Percentiles rank a stretch among this genome's conserved stretches.
phyloP scores from a whole-genome alignment of 2,329 filamentous ascomycete genomes.

The Chrysoporthe cubensis region DNA sequence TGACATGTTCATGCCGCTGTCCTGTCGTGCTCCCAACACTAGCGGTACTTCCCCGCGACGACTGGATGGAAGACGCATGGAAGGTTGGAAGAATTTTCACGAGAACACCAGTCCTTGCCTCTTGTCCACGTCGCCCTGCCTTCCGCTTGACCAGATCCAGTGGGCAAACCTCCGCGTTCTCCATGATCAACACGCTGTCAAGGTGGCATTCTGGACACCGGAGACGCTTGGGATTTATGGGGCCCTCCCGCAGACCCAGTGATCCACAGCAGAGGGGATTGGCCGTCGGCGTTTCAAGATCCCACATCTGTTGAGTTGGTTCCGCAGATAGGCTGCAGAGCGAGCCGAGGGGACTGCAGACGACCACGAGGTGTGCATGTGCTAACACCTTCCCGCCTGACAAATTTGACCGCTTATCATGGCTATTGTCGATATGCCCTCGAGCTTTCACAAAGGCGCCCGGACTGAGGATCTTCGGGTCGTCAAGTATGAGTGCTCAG shows the following conservation, averaged over 20 bases:
- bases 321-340: constrained; percentile 13
- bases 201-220: not conserved
- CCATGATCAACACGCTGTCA: not conserved
- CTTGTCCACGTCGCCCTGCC: constrained; percentile 12
- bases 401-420: constrained; percentile 12
- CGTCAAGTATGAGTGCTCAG: not conserved
- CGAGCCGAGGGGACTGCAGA: not conserved
- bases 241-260: constrained; percentile 2
- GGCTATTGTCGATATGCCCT: constrained; percentile 7
- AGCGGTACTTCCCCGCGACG: not conserved
- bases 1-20: constrained; percentile 4
- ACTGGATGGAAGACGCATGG: constrained; percentile 4
- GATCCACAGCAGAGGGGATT: constrained; percentile 10
- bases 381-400: not conserved
- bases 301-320: constrained; percentile 16
- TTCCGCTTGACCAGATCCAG: constrained; percentile 5
- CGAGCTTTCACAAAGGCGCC: no score
- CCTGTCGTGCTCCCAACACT: not conserved
- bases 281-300: constrained; percentile 3
- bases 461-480: no score
- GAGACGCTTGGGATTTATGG: not conserved
- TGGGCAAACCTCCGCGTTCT: not conserved
- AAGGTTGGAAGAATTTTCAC: constrained; percentile 1
- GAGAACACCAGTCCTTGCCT: not conserved
- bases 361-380: constrained; percentile 7